Evolutionary conservation across 2,329 filamentous ascomycete species (phyloP), one percentile per base, ranked within the genome.

Genomic region (Ophiostoma sp.): DNA sequence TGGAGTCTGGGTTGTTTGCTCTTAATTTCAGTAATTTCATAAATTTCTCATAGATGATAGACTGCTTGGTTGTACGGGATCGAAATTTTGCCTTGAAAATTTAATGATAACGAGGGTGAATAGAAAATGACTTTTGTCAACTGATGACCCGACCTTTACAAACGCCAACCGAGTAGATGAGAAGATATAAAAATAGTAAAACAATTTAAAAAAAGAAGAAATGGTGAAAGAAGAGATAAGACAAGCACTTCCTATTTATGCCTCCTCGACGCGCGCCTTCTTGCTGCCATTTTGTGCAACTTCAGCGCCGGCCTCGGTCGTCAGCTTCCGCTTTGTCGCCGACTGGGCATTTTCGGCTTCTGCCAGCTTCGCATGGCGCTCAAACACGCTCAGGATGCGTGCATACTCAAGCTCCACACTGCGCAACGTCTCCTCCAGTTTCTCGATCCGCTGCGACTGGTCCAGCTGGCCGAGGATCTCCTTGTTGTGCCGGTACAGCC

Each of bases 401-500:
- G 86, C 85, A 78, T 93, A 94, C 74, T 93, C 91, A 68, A 88
- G 84, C 75, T 91, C 86, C 20, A 94, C 89, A 67, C 85, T 86
- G 20, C 84, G 81, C 31, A 93, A 80, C 0, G 89, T 90, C 74
- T 90, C 85, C 67, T 91, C 86, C 3, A 96, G 81, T 81, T 90
- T 92, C 71, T 91, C 85, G 8, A 90, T 86, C 48, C 90, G 85
- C 77, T 94, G 91, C 0, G 80, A 78, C 5, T 82, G 81, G 69
- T 92, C 90, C 57, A 94, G 80, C 78, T 94, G 89, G 52, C 86
- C 85, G 15, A 96, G 82, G 2, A 86, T 79, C 74, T 94, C 89
- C 71, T 84, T 85, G 76, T 95, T 94, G 75, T 93, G 90, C 64
- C 86, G 84, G 77, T 91, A 93, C 4, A 96, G 81, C 48, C 92